Evolutionary conservation across 148 eudicot species (phyloP).

Genomic region (Chenopodium formosanum): DNA sequence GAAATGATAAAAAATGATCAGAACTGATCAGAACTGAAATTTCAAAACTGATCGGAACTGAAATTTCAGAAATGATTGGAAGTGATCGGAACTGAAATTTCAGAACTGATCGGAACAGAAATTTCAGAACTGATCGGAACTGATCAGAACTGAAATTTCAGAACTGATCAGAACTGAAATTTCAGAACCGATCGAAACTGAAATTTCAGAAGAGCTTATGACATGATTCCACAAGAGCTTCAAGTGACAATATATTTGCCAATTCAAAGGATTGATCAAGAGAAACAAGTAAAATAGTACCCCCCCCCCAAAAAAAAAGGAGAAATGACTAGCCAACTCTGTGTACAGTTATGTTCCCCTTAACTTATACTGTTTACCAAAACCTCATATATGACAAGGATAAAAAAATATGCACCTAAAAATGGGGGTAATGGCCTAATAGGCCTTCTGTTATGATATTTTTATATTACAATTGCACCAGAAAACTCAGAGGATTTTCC

Average conservation of each 20-base stretch:
- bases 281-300: background rate
- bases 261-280: background rate
- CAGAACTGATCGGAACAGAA: too few species aligned
- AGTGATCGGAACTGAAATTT: too few species aligned
- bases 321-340: background rate
- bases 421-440: background rate
- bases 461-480: background rate
- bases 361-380: background rate
- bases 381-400: background rate
- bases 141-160: too few species aligned
- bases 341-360: background rate
- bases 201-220: background rate
- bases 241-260: background rate
- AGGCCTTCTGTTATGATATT: background rate
- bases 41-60: too few species aligned
- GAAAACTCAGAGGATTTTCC: background rate
- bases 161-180: too few species aligned
- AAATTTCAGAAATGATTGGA: too few species aligned
- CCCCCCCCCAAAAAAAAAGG: too few species aligned
- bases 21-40: too few species aligned
- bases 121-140: too few species aligned
- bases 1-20: too few species aligned
- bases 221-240: background rate
- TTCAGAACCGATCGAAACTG: too few species aligned
- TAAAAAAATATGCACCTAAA: background rate